Evolutionary conservation across 768 basidiomycete species (phyloP).

Genomic region (Suillus placidus): DNA sequence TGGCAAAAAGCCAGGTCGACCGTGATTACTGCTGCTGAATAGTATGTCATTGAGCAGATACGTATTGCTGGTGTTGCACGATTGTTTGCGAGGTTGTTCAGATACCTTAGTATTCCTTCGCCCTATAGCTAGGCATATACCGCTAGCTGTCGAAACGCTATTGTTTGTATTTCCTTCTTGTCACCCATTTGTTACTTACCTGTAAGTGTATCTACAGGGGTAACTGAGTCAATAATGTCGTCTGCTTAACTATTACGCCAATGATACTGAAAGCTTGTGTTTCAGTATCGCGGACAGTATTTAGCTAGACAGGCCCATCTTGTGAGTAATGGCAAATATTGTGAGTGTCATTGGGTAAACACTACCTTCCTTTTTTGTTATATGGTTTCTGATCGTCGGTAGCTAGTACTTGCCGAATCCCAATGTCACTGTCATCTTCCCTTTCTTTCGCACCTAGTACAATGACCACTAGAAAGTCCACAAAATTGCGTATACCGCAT

Average conservation of each 20-base stretch:
- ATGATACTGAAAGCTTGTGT: no score
- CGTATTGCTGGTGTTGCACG: neutral
- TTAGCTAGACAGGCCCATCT: no score
- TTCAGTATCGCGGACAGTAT: no score
- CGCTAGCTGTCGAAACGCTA: neutral
- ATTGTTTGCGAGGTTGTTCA: neutral
- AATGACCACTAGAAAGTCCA: constrained; percentile 38
- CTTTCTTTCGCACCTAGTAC: constrained; percentile 21
- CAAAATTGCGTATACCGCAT: constrained; percentile 58
- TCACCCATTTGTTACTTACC: neutral
- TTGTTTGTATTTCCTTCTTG: neutral
- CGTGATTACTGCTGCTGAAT: constrained; percentile 18
- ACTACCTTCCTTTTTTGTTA: constrained; percentile 32
- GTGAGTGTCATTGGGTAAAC: constrained; percentile 12
- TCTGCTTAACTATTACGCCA: no score
- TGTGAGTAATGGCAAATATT: neutral
- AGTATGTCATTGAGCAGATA: constrained; percentile 1
- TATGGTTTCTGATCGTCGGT: neutral
- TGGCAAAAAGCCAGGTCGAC: constrained; percentile 52
- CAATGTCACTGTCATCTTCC: neutral
- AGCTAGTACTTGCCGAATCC: neutral
- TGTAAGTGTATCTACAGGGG: neutral
- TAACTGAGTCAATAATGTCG: no score
- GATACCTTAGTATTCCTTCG: neutral
- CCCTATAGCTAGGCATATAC: neutral